Base-by-base conservation (phyloP, 2,329 filamentous ascomycete genomes). In the Fusarium sp. region DNA sequence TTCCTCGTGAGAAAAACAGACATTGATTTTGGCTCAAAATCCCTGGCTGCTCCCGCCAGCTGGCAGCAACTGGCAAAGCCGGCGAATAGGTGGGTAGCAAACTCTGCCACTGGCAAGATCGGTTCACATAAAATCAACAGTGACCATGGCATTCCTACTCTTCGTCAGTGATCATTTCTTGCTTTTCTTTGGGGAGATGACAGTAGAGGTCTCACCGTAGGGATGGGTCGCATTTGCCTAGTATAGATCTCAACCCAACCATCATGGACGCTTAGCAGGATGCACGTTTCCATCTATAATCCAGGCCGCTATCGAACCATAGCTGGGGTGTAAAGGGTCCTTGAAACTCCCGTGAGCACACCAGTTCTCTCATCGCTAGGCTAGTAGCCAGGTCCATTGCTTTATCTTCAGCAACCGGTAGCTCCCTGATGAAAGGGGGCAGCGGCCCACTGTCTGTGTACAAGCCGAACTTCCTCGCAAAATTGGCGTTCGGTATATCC, bases 271-370 rank as follows among this genome's bases (percentile, higher is more conserved):
- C 42, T 66, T 38, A 73, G 49, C 51, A 65, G 20, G 68, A 72
- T 9, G 36, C 62, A 17, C 66, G 59, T 36, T 69, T 79, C 81
- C 82, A 85, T 55, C 80, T 78, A 64, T 83, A 85, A 64, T 86
- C 84, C 44, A 85, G 78, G 2, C 84, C 83, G 20, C 84, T 82
- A 67, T 86, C 85, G 53, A 84, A 85, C 59, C 84, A 84, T 24
- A 86, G 79, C 61, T 85, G 82, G 14, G 85, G 83, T 2, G 84
- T 86, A 29, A 86, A 84, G 0, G 85, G 85, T 3, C 83, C 84
- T 5, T 80, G 80, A 65, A 85, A 84, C 38, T 75, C 78, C 79
- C 79, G 80, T 3, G 78, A 62, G 42, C 74, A 75, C 24, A 82
- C 35, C 10, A 80, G 56, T 11, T 77, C 81, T 31, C 72, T 70